Conservation (phyloP, 23 red algal species). For the Rhodosorus marinus region DNA sequence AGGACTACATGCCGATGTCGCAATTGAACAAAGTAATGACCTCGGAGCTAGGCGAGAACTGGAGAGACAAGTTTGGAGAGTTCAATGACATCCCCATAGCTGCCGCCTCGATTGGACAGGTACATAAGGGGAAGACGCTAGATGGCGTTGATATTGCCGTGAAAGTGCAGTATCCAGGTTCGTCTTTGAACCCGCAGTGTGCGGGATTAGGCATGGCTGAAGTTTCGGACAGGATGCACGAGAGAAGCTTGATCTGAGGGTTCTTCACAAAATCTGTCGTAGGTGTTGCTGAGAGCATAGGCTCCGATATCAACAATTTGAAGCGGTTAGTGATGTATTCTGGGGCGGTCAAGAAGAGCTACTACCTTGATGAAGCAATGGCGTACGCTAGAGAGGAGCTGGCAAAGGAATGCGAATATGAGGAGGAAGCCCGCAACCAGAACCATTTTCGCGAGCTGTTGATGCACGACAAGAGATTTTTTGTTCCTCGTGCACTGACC, state of each 20-base stretch:
- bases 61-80: constrained; percentile 6
- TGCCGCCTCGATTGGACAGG: constrained; percentile 68
- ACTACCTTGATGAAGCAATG: constrained; percentile 35
- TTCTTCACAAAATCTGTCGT: too few relatives aligned
- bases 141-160: constrained; percentile 12
- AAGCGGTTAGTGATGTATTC: constrained; percentile 30
- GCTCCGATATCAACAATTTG: constrained; percentile 46
- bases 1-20: constrained; percentile 44
- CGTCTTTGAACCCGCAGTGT: too few relatives aligned
- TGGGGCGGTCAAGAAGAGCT: constrained; percentile 11
- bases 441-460: constrained; percentile 14
- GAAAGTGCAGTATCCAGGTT: constrained; percentile 81
- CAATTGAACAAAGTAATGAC: constrained; percentile 33
- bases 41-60: constrained; percentile 24
- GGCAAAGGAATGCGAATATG: constrained; percentile 47
- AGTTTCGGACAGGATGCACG: too few relatives aligned
- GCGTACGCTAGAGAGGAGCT: constrained; percentile 42
- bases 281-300: constrained; percentile 34
- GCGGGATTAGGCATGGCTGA: too few relatives aligned
- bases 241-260: too few relatives aligned
- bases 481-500: constrained; percentile 18
- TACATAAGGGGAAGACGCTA: constrained; percentile 16
- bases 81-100: constrained; percentile 36
- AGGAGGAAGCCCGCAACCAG: constrained; percentile 39
- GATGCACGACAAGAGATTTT: not conserved